Evolutionary conservation across 352 stramenopile genomes (phyloP).

Genomic region (Phytophthora pisi): DNA sequence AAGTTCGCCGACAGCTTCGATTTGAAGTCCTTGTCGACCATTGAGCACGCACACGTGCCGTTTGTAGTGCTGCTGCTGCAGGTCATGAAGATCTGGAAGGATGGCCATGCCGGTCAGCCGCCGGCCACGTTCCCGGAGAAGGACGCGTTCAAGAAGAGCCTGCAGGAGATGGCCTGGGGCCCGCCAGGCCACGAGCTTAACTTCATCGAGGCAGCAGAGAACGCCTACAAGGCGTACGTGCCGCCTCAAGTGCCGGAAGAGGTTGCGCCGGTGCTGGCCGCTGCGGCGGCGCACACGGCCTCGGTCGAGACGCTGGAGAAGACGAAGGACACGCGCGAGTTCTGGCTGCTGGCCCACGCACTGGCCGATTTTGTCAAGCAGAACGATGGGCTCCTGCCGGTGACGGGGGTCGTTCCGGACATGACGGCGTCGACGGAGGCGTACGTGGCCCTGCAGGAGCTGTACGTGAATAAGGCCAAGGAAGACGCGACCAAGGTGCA

Average conservation of each 20-base stretch:
- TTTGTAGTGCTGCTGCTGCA: constrained; percentile 94
- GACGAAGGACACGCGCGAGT: constrained; percentile 55
- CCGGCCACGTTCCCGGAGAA: constrained; percentile 91
- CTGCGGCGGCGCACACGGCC: constrained; percentile 32
- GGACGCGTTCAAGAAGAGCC: constrained; percentile 82
- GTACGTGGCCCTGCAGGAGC: constrained; percentile 94
- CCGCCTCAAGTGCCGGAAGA: constrained; percentile 82
- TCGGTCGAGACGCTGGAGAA: constrained; percentile 38
- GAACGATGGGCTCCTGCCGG: constrained; percentile 69
- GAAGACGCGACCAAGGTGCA: constrained; percentile 59
- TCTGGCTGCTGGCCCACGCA: constrained; percentile 82
- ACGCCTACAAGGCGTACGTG: constrained; percentile 94
- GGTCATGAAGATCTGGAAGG: constrained; percentile 63
- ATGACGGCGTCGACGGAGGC: constrained; percentile 96
- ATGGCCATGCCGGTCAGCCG: constrained; percentile 41
- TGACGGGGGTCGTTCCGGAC: constrained; percentile 95
- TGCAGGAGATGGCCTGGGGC: constrained; percentile 68
- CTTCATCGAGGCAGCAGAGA: constrained; percentile 93
- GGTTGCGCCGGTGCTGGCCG: constrained; percentile 62
- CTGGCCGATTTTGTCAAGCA: constrained; percentile 80
- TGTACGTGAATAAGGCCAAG: constrained; percentile 93
- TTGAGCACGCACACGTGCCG: constrained; percentile 93
- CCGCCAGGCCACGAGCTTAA: constrained; percentile 91
- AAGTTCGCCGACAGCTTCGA: constrained; percentile 62
- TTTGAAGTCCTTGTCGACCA: constrained; percentile 70